Evolutionary conservation across 2,329 filamentous ascomycete genomes (phyloP).

Genomic region (Blastomyces parvus): DNA sequence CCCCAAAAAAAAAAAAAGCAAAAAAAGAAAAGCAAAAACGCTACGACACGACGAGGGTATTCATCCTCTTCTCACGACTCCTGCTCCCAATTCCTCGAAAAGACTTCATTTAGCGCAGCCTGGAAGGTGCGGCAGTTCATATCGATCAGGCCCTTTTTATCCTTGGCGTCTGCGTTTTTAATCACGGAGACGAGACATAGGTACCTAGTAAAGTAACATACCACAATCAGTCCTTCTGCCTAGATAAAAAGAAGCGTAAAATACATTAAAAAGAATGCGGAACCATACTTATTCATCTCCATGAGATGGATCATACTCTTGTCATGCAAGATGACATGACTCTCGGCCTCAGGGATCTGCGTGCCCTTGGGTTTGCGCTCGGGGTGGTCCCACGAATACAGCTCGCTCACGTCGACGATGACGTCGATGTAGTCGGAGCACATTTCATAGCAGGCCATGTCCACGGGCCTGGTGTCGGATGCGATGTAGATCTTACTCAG

Average conservation of each 20-base stretch:
- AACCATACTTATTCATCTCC: constrained; percentile 55
- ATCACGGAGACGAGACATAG: constrained; percentile 56
- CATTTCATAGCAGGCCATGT: constrained; percentile 95
- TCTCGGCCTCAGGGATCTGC: constrained; percentile 49
- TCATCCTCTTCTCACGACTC: constrained; percentile 1
- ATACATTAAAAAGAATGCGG: neutral
- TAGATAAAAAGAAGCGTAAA: neutral
- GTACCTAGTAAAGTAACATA: constrained; percentile 38
- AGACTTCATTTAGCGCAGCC: constrained; percentile 53
- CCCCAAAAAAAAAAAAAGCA: neutral
- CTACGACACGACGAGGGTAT: too few species aligned
- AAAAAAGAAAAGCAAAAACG: too few species aligned
- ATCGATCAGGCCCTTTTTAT: constrained; percentile 56
- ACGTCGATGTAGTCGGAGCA: constrained; percentile 98
- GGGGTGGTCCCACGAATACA: constrained; percentile 67
- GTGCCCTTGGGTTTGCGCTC: constrained; percentile 34
- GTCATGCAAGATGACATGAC: constrained; percentile 53
- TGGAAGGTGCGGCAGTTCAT: constrained; percentile 58
- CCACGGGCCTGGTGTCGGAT: constrained; percentile 83
- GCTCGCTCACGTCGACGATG: constrained; percentile 91
- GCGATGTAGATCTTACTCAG: constrained; percentile 98
- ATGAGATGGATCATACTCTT: constrained; percentile 54
- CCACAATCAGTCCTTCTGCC: constrained; percentile 7
- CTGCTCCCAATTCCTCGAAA: constrained; percentile 42
- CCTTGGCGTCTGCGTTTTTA: constrained; percentile 53